A percentile compares a stretch with the other conserved stretches of the same genome.
phyloP scores from a whole-genome alignment of 306 rosid genomes.

The Prunus persica region Prunus_persica_NCBIv2 NC_034011.1:23506501-23507000 shows the following conservation, averaged over 20 bases:
- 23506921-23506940: not conserved
- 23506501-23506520: slow-evolving; percentile 37
- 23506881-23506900: slow-evolving; percentile 6
- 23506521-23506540: slow-evolving; percentile 32
- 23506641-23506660: slow-evolving; percentile 35
- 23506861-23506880: slow-evolving; percentile 27
- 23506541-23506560: slow-evolving; percentile 21
- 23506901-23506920: slow-evolving; percentile 14
- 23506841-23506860: not conserved
- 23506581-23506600: slow-evolving; percentile 41
- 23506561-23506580: slow-evolving; percentile 20
- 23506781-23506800: slow-evolving; percentile 27
- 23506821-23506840: slow-evolving; percentile 12
- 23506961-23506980: slow-evolving; percentile 4
- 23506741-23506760: slow-evolving; percentile 6
- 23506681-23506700: slow-evolving; percentile 54
- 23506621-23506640: slow-evolving; percentile 39
- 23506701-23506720: slow-evolving; percentile 71
- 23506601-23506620: slow-evolving; percentile 23
- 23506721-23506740: slow-evolving; percentile 62
- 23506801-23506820: slow-evolving; percentile 11
- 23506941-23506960: slow-evolving; percentile 26
- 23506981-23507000: slow-evolving; percentile 1
- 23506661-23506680: slow-evolving; percentile 30
- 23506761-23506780: slow-evolving; percentile 20